Base-by-base conservation (phyloP, 2,329 filamentous ascomycete genomes). In the Nemania sp. region DNA sequence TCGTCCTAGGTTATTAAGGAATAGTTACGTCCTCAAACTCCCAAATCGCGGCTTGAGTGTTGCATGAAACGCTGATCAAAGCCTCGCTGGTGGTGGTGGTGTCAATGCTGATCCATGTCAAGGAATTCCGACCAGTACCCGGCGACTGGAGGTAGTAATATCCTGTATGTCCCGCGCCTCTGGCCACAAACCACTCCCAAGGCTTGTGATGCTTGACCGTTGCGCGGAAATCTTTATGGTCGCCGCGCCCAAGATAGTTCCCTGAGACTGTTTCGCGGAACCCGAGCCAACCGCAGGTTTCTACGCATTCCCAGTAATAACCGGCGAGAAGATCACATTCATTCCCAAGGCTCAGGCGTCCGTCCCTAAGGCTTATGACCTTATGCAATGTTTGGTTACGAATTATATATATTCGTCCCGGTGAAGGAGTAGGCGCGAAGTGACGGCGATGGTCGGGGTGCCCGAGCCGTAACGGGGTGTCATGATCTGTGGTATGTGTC, bases 11-110 rank as follows among this genome's bases (percentile, higher is more conserved):
- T n/a, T n/a, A n/a, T n/a, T n/a, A n/a, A n/a, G n/a, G n/a, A n/a
- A n/a, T n/a, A n/a, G n/a, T n/a, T 22, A 44, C 33, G 20, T 52
- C 42, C 4, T 47, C 43, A 15, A 52, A 52, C 23, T 52, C 42
- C 49, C 34, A 52, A 2, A 52, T 11, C 8, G 43, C 49, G n/a
- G 42, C 49, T 12, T 52, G 5, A 12, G 15, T 36, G n/a, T 11
- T 26, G 20, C 33, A 40, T 11, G 24, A 26, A n/a, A 34, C 42
- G 14, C 41, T 36, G 7, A 41, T 8, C 26, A 52, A 23, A n/a
- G n/a, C n/a, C n/a, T n/a, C n/a, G 12, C 14, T 44, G 1, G 14
- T 33, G n/a, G 34, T 42, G 5, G 40, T 26, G 1, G 24, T 8
- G 19, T 26, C 30, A 14, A 52, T 41, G 12, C 42, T 42, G 3